Conservation (phyloP, 352 stramenopile genomes). For the Elongisporangium prolatum region DNA sequence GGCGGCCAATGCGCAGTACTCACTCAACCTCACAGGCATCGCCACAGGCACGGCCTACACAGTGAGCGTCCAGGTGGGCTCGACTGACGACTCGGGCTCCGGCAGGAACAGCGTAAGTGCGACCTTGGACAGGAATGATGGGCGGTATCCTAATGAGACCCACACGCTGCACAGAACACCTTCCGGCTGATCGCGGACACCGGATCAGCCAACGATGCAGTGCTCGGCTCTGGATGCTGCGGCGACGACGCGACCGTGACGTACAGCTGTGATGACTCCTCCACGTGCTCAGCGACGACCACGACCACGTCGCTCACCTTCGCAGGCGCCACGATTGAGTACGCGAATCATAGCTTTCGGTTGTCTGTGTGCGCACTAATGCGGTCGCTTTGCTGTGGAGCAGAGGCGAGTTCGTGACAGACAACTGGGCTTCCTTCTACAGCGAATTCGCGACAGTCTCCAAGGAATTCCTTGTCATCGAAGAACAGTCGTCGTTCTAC, state of each 20-base stretch:
- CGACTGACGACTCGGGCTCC: conserved; percentile 16
- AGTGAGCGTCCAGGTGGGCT: conserved; percentile 28
- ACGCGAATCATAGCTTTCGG: conserved; percentile 8
- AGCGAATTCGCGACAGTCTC: conserved; percentile 38
- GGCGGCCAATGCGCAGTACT: conserved; percentile 27
- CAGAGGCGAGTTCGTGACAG: conserved; percentile 66
- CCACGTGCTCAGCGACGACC: conserved; percentile 35
- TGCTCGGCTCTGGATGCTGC: conserved; percentile 63
- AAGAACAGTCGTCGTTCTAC: conserved; percentile 73
- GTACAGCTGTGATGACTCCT: conserved; percentile 64
- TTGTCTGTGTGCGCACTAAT: not conserved
- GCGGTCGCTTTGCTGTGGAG: conserved; percentile 4
- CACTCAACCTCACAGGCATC: conserved; percentile 38
- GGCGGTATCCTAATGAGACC: not conserved
- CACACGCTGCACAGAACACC: conserved; percentile 34
- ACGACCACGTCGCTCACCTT: conserved; percentile 39
- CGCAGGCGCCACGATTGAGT: conserved; percentile 62
- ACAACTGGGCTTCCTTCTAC: conserved; percentile 47
- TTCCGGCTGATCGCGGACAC: conserved; percentile 81
- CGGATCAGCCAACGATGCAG: conserved; percentile 76
- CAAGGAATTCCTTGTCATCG: conserved; percentile 74
- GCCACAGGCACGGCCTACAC: conserved; percentile 41
- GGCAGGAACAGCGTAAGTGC: conserved; percentile 18
- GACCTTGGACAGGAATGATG: not conserved
- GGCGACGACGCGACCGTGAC: conserved; percentile 30